These are phyloP conservation scores for Podaxis sp. DNA, from an alignment of 768 basidiomycete species.

Conservation along the genomic window DNA sequence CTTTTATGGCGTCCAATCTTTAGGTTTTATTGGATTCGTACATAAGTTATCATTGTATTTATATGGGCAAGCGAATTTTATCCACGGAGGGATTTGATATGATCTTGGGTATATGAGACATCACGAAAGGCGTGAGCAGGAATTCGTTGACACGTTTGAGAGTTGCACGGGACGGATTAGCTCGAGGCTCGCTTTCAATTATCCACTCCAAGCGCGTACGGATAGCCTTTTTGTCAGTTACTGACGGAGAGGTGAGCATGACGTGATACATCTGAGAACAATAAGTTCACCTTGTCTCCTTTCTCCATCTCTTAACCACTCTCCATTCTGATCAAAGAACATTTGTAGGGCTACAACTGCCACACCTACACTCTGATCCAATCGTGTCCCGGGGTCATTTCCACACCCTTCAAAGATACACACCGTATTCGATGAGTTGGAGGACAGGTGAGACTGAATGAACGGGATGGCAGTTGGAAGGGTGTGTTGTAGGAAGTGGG, in stretches of 20 bases:
- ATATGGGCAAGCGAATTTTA: not conserved
- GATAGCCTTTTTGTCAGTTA: constrained; percentile 45
- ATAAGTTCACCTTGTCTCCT: not conserved
- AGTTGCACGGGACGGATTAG: constrained; percentile 81
- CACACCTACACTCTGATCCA: constrained; percentile 62
- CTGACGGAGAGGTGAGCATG: not conserved
- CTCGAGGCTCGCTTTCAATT: constrained; percentile 64
- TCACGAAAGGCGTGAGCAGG: constrained; percentile 15
- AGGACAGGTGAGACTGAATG: constrained; percentile 33
- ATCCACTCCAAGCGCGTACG: constrained; percentile 83
- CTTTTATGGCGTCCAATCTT: not conserved
- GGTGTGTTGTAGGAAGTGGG: constrained; percentile 10
- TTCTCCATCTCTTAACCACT: constrained; percentile 12
- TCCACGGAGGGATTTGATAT: not conserved
- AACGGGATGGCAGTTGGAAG: constrained; percentile 26
- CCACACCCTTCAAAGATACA: constrained; percentile 31
- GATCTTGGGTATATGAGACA: not conserved
- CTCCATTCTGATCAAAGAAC: constrained; percentile 56
- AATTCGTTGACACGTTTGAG: constrained; percentile 42
- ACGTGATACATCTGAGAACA: not conserved
- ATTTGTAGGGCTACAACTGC: constrained; percentile 51
- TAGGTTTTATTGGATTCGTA: not conserved
- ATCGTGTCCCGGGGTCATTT: constrained; percentile 33
- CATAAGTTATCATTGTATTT: not conserved
- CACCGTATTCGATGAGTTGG: constrained; percentile 39